Evolutionary conservation across 345 rosid genomes (phyloP).

Genomic region (Brassica juncea): DNA sequence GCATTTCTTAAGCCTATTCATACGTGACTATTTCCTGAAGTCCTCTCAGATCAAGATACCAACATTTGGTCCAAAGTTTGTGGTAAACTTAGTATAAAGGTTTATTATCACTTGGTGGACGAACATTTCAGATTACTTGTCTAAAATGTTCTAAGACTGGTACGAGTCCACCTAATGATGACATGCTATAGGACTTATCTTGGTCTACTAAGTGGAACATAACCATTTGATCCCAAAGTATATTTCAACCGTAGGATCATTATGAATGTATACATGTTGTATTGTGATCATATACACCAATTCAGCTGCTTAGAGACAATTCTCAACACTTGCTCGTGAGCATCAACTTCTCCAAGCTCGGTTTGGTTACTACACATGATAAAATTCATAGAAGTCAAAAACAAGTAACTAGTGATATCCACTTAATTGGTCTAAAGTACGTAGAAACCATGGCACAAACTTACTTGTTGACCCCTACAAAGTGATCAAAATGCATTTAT

Average conservation of each 20-base stretch:
- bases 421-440: not conserved
- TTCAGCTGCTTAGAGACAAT: not conserved
- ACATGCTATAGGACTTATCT: not conserved
- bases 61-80: not conserved
- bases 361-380: not conserved
- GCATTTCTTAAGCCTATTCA: conserved; percentile 4
- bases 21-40: not conserved
- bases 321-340: not conserved
- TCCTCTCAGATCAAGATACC: conserved; percentile 6
- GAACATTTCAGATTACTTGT: not conserved
- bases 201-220: not conserved
- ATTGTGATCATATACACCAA: not conserved
- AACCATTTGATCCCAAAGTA: not conserved
- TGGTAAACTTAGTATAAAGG: not conserved
- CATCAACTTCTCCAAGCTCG: not conserved
- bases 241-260: not conserved
- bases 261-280: not conserved
- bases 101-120: not conserved
- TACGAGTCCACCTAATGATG: not conserved
- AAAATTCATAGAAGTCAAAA: not conserved
- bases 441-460: not conserved
- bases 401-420: not conserved
- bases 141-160: not conserved
- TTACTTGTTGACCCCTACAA: not conserved
- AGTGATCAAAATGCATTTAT: conserved; percentile 8